Conservation (phyloP, 306 rosid genomes). For the Sphenostylis stenocarpa region DNA sequence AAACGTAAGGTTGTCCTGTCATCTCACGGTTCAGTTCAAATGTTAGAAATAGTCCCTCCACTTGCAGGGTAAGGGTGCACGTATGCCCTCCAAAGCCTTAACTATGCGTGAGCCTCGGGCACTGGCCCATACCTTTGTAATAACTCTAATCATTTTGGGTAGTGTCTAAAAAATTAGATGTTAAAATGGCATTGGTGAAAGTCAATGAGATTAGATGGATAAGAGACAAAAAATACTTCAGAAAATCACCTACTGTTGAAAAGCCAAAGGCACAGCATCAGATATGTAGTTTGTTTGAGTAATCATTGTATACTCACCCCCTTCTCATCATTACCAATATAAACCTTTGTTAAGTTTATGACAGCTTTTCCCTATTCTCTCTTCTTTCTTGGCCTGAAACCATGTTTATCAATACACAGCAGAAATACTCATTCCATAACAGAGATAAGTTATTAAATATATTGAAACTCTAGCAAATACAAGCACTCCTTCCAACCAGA, state of each 20-base stretch:
- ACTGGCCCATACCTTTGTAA: not conserved
- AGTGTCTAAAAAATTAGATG: not conserved
- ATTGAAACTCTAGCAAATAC: not conserved
- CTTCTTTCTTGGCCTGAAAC: too few species aligned
- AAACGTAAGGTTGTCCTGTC: too few species aligned
- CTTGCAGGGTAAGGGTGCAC: not conserved
- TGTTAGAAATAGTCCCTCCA: not conserved
- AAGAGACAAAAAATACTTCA: not conserved
- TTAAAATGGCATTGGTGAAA: not conserved
- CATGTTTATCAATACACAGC: too few species aligned
- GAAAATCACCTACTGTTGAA: not conserved
- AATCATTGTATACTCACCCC: too few species aligned
- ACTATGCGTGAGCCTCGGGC: not conserved
- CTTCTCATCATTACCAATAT: too few species aligned
- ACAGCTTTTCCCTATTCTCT: too few species aligned
- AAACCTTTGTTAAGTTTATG: too few species aligned
- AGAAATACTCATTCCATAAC: not conserved
- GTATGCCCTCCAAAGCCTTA: too few species aligned
- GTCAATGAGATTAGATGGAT: not conserved
- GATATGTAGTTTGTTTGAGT: too few species aligned
- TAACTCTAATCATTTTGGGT: not conserved
- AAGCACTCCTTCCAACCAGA: not conserved
- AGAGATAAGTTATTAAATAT: not conserved
- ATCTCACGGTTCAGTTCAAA: not conserved
- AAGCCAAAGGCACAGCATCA: too few species aligned